These are phyloP conservation scores for Glonium stellatum DNA, from an alignment of 495 filamentous ascomycete species.

Conservation along the genomic window DNA sequence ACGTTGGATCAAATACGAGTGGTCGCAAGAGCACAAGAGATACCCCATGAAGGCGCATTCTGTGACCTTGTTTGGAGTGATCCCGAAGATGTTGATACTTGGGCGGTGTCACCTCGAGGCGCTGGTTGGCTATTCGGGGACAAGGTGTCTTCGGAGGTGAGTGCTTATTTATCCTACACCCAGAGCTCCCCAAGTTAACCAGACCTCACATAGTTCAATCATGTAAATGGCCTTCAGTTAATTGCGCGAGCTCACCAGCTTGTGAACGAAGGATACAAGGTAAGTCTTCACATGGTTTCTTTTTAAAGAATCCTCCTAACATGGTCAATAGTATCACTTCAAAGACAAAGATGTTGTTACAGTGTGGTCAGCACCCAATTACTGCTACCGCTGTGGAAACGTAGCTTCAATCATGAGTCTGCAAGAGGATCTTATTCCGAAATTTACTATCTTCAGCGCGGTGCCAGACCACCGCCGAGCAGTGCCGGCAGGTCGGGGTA, in stretches of 20 bases:
- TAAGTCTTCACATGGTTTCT: constrained; percentile 27
- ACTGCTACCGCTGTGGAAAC: constrained; percentile 98
- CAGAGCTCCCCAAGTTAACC: not conserved
- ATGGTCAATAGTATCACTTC: constrained; percentile 69
- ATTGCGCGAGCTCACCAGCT: constrained; percentile 96
- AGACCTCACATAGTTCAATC: constrained; percentile 60
- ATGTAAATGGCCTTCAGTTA: constrained; percentile 89
- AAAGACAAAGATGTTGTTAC: constrained; percentile 94
- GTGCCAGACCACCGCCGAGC: constrained; percentile 88
- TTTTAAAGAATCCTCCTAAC: not conserved
- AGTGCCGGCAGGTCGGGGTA: constrained; percentile 71
- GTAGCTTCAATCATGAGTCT: constrained; percentile 96
- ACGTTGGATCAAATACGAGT: constrained; percentile 97
- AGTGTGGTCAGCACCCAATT: constrained; percentile 97
- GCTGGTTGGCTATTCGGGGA: constrained; percentile 97
- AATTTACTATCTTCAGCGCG: constrained; percentile 91
- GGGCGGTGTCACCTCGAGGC: constrained; percentile 90
- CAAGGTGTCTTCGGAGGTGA: constrained; percentile 82
- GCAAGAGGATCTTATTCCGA: constrained; percentile 71
- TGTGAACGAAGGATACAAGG: constrained; percentile 97
- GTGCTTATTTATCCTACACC: constrained; percentile 3
- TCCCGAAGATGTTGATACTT: constrained; percentile 95
- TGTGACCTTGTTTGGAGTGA: constrained; percentile 98
- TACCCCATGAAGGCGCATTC: constrained; percentile 96
- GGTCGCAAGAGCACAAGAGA: constrained; percentile 92